Base-by-base conservation (phyloP, 108 stramenopile genomes). In the Pseudonitzschia multiseries region DNA sequence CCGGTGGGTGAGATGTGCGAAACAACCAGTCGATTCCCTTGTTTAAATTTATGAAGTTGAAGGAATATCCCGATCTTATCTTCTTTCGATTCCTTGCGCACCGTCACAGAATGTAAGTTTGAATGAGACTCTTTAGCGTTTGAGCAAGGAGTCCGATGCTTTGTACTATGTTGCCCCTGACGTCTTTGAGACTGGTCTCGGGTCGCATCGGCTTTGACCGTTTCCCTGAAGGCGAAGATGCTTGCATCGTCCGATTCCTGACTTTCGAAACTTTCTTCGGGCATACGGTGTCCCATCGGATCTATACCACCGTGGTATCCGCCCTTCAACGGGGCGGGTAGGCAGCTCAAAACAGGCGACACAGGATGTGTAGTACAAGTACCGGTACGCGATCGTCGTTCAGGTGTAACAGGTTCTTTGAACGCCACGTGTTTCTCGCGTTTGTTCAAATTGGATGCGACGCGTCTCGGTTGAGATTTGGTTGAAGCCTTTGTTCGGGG, bases 31-130 rank as follows among this genome's bases (percentile, higher is more conserved):
- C 76, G 76, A 56, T 61, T 32, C 24, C 68, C 68, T 48, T 15
- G n/a, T 9, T 18, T 24, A 29, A 77, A 36, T 29, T 51, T 21
- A 6, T 61, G 8, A 10, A 70, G 43, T 9, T 69, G 57, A 54
- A 77, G 69, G 28, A 62, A 69, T 15, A 77, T 70, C 9, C 76
- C 76, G 13, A 77, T 70, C 51, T 50, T 77, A 21, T 77, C 76
- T 21, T 31, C 59, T 36, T 26, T 15, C 32, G 57, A 57, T 26
- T 21, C 57, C 41, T 77, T 77, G 26, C 18, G 28, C 12, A 77
- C 76, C 8, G 76, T 65, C 22, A 70, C 50, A n/a, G 63, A 36
- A 51, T 51, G 41, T 44, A 27, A 10, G 33, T 18, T 32, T 27
- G 65, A 46, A 29, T 8, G 9, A 43, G 10, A 2, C 29, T 26